Evolutionary conservation across 208 protist species (phyloP), one percentile per base, ranked within the genome.

Genomic region (Strigomonas culicis): DNA sequence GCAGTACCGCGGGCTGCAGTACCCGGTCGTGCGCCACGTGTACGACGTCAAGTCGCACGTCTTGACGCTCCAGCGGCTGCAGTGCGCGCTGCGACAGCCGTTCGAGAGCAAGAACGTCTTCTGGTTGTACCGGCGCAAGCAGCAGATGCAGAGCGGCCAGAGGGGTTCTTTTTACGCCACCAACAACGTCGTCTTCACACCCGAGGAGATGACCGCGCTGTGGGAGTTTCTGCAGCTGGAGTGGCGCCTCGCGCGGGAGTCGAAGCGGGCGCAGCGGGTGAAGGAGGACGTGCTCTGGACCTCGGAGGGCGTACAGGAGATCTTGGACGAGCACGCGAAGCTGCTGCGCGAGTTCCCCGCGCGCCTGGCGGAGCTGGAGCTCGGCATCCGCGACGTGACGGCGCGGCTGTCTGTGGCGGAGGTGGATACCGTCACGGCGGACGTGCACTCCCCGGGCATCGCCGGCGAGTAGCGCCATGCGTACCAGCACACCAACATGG

Each of bases 321-420:
- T 71, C 4, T 56, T 78, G 13, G 70, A 75, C 19, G 59, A 59
- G 39, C 70, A 73, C 28, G 27, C 78, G 51, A 49, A 36, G 36
- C 55, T 76, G 21, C 24, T 77, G 15, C 63, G 68, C 17, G 51
- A 47, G n/a, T 72, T 84, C 39, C 66, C 70, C 13, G n/a, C 51
- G 25, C 74, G 74, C 0, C 64, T 84, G n/a, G 56, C 52, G 0
- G 72, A 63, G 24, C 63, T 80, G 30, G 71, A 80, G 66, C 34
- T 52, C 3, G 64, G 74, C 41, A 56, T 76, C 27, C 36, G 36
- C 52, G 62, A 46, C 27, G 60, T 72, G 43, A 52, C 68, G 44
- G 44, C 66, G 51, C 59, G 59, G 32, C 41, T 70, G 46, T 39
- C 59, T n/a, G 8, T 68, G 15, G 60, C 66, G 51, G 65, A 70